Evolutionary conservation across 352 stramenopile species (phyloP).

Genomic region (Globisporangium paroecandrum): DNA sequence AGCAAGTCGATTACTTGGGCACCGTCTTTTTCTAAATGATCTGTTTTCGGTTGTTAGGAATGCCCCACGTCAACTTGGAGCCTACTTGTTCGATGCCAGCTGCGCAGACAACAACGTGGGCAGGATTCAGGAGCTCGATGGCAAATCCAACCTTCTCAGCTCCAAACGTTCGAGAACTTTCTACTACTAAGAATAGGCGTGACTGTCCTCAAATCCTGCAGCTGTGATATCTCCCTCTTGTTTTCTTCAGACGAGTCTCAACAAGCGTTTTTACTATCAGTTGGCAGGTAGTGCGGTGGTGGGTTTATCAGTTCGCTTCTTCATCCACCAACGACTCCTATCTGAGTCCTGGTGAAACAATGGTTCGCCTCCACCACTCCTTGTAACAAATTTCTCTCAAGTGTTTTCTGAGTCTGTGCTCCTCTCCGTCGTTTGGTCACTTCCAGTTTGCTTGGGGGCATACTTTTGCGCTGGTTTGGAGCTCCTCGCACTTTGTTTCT

Average conservation of each 20-base stretch:
- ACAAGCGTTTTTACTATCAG: neutral
- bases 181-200: too few species aligned
- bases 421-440: neutral
- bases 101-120: too few species aligned
- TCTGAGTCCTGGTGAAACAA: neutral
- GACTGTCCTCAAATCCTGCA: neutral
- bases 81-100: too few species aligned
- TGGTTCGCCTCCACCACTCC: neutral
- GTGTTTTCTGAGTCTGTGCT: neutral
- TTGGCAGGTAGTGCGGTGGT: neutral
- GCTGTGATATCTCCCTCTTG: neutral
- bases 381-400: neutral
- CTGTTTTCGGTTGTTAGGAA: too few species aligned
- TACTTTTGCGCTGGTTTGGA: neutral
- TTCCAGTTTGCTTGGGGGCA: neutral
- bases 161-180: too few species aligned
- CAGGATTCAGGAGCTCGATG: too few species aligned
- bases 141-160: too few species aligned
- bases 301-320: neutral
- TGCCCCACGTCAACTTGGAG: too few species aligned
- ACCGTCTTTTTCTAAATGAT: too few species aligned
- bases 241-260: neutral
- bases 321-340: neutral
- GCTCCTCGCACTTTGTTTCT: neutral
- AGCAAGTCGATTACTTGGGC: too few species aligned